These are phyloP conservation scores for Niebla homalea DNA, from an alignment of 495 filamentous ascomycete genomes.

Conservation along the genomic window DNA sequence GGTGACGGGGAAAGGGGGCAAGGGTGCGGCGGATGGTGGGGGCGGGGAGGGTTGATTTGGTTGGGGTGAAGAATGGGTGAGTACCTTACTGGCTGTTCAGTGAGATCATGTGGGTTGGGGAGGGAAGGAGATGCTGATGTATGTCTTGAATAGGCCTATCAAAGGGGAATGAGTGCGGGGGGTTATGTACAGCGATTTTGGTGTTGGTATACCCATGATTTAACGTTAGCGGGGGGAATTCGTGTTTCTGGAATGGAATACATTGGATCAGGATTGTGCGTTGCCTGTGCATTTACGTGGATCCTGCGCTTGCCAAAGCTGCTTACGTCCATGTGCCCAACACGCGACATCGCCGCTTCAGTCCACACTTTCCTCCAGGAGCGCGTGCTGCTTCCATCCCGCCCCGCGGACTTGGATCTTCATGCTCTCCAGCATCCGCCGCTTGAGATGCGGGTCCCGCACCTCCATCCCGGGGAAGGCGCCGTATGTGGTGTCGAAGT, in stretches of 20 bases:
- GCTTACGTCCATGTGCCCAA: too few relatives aligned
- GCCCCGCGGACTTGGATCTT: conserved; percentile 47
- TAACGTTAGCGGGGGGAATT: too few relatives aligned
- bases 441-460: conserved; percentile 40
- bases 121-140: too few relatives aligned
- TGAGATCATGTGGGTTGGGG: too few relatives aligned
- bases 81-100: too few relatives aligned
- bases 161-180: neutral
- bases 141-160: neutral
- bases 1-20: conserved; percentile 14
- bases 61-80: conserved; percentile 12
- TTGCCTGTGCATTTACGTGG: too few relatives aligned
- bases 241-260: too few relatives aligned
- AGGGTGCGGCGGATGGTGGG: conserved; percentile 2
- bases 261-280: too few relatives aligned
- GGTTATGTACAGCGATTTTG: too few relatives aligned
- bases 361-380: neutral
- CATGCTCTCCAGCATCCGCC: conserved; percentile 57
- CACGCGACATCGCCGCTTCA: neutral
- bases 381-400: conserved; percentile 13
- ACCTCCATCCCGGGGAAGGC: conserved; percentile 51
- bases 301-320: too few relatives aligned
- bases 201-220: too few relatives aligned
- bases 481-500: conserved; percentile 53
- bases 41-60: conserved; percentile 4